These are phyloP conservation scores for Nakazawaea wyomingensis DNA, from an alignment of 805 yeast genomes.

Conservation along the genomic window DNA sequence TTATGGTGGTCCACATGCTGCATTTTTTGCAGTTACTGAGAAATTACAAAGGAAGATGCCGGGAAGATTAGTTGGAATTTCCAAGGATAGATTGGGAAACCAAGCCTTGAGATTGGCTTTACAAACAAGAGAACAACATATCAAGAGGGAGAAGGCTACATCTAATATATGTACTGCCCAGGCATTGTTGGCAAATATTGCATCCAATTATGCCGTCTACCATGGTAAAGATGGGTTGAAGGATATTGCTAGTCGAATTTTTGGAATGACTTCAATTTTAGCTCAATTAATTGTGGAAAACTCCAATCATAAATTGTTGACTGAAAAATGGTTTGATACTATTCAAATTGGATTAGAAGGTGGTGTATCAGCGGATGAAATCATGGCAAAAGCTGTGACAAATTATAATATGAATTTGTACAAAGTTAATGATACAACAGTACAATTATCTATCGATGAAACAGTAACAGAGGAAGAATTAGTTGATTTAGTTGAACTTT, in stretches of 20 bases:
- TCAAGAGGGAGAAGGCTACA: conserved; percentile 95
- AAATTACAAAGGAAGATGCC: conserved; percentile 88
- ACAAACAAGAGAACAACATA: conserved; percentile 98
- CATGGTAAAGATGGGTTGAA: conserved; percentile 89
- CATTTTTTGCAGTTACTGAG: conserved; percentile 85
- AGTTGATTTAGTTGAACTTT: conserved; percentile 48
- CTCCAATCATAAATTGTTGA: conserved; percentile 45
- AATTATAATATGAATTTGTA: conserved; percentile 70
- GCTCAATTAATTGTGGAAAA: conserved; percentile 48
- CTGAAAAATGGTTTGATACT: conserved; percentile 80
- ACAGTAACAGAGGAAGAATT: conserved; percentile 67
- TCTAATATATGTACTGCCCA: conserved; percentile 98
- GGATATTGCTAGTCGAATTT: conserved; percentile 71
- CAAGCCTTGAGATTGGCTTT: conserved; percentile 88
- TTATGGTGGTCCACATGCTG: conserved; percentile 99
- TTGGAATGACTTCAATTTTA: conserved; percentile 66
- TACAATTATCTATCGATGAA: conserved; percentile 89
- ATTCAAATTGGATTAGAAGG: conserved; percentile 53
- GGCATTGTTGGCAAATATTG: conserved; percentile 90
- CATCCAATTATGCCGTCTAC: conserved; percentile 93
- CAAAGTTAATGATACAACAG: conserved; percentile 53
- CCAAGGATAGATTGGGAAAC: conserved; percentile 86
- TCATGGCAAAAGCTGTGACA: conserved; percentile 54
- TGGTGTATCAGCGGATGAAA: conserved; percentile 46
- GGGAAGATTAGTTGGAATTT: conserved; percentile 90